Base-by-base conservation (phyloP, 2,329 filamentous ascomycete species). In the Graphilbum ipis-grandicollis region DNA sequence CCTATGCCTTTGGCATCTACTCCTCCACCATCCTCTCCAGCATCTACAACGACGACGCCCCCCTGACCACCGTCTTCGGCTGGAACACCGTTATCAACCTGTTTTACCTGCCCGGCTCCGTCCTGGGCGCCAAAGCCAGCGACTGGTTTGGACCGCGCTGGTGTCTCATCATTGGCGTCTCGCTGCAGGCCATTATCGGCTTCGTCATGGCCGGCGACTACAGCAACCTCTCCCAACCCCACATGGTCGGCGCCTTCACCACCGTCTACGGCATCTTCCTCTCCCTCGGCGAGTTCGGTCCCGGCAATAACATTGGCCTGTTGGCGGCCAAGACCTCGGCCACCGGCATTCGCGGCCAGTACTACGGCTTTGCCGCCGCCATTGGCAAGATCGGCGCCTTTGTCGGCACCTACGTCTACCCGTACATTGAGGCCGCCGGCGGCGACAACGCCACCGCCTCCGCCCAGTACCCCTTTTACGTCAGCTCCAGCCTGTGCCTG, bases 161-260 rank as follows among this genome's bases (percentile, higher is more conserved):
- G 46, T 78, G 80, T 1, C 64, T 94, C 0, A 71, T 71, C 2
- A 55, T 75, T 9, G 83, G 82, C 13, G 79, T 93, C 3, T 56
- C 64, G 3, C 52, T 74, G 0, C 86, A 94, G 52, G 79, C 75
- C 3, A 51, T 84, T 8, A 69, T 93, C 6, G 86, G 86, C 2
- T 93, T 88, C 56, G 76, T 86, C 57, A 92, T 93, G 82, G 78
- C 83, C 0, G 84, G 76, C 9, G 73, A 73, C 44, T 93, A 93
- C 56, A 56, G 59, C 6, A 66, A 66, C 36, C 68, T 94, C n/a
- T 72, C 74, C 0, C 66, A 72, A 36, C 62, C 74, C 0, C 50
- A 65, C 41, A 73, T 83, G 41, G 72, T 90, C 5, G 82, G 65
- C 8, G 80, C 65, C 0, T 92, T 90, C 46, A 76, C 81, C 2